A percentile compares a stretch with the other conserved stretches of the same genome.
Evolutionary conservation across 257 asterid species (phyloP).

Genomic region (Rubia yunnanensis): DNA sequence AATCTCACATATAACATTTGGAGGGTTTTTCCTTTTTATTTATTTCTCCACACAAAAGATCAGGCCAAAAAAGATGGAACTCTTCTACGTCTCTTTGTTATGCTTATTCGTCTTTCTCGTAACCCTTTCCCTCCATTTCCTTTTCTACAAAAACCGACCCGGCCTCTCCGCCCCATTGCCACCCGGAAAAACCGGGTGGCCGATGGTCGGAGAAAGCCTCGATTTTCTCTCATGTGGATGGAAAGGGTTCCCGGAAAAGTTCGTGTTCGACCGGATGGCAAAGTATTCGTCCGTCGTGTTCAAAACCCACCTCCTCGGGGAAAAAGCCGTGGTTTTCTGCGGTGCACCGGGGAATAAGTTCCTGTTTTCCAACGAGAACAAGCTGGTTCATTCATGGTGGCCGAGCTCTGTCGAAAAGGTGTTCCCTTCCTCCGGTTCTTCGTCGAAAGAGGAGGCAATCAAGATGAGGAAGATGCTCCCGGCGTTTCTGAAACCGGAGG

Average conservation of each 20-base stretch:
- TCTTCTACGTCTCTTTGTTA: constrained; percentile 19
- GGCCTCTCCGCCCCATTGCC: constrained; percentile 22
- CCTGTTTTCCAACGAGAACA: constrained; percentile 52
- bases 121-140: constrained; percentile 27
- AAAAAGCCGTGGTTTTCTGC: constrained; percentile 37
- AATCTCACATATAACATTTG: not conserved
- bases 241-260: constrained; percentile 44
- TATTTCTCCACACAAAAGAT: not conserved
- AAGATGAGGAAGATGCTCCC: constrained; percentile 53
- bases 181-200: constrained; percentile 52
- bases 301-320: constrained; percentile 39
- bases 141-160: constrained; percentile 27
- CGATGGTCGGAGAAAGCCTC: constrained; percentile 44
- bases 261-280: constrained; percentile 38
- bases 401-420: constrained; percentile 39
- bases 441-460: constrained; percentile 38
- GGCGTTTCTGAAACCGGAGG: constrained; percentile 45
- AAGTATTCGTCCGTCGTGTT: constrained; percentile 36
- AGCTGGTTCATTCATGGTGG: constrained; percentile 54
- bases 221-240: constrained; percentile 39
- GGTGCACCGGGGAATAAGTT: constrained; percentile 48
- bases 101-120: constrained; percentile 24
- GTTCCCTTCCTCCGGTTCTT: constrained; percentile 35
- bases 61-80: constrained; percentile 9
- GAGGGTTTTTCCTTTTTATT: not conserved